Evolutionary conservation across 2,329 filamentous ascomycete genomes (phyloP).

Genomic region (Mycosphaerella arachidis): DNA sequence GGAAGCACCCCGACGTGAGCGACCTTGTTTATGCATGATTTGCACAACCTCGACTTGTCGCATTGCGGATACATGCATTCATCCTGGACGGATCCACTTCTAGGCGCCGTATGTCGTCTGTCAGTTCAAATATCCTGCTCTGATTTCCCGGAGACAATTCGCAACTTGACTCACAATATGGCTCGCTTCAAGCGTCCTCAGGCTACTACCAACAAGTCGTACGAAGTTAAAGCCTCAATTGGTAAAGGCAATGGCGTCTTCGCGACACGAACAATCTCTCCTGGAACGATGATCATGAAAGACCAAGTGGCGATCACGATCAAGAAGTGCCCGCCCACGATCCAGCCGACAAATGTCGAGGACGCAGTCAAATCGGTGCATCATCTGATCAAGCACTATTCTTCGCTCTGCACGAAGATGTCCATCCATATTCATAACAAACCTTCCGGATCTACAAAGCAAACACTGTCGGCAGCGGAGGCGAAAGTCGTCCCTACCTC

Average conservation of each 20-base stretch:
- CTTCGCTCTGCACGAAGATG: slow-evolving; percentile 7
- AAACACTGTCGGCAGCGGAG: neutral
- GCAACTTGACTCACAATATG: neutral
- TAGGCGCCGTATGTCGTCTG: neutral
- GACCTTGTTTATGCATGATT: neutral
- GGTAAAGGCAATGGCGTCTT: slow-evolving; percentile 12
- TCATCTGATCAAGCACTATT: slow-evolving; percentile 1
- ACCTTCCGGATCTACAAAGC: slow-evolving; percentile 10
- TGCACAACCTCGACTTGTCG: neutral
- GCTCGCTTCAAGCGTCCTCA: neutral
- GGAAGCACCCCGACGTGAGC: neutral
- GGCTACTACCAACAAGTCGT: neutral
- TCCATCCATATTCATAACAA: slow-evolving; percentile 1
- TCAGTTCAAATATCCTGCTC: neutral
- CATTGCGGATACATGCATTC: neutral
- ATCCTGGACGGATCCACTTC: neutral
- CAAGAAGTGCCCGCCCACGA: neutral
- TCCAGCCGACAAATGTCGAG: neutral
- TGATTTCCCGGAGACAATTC: neutral
- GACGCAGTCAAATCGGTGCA: slow-evolving; percentile 2
- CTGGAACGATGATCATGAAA: slow-evolving; percentile 7
- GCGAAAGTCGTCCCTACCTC: neutral
- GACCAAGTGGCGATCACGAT: slow-evolving; percentile 1
- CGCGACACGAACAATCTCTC: slow-evolving; percentile 3
- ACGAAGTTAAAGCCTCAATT: slow-evolving; percentile 1